A percentile compares a stretch with the other conserved stretches of the same genome.
Evolutionary conservation across 768 basidiomycete species (phyloP).

Genomic region (Candolleomyces eurysporus): DNA sequence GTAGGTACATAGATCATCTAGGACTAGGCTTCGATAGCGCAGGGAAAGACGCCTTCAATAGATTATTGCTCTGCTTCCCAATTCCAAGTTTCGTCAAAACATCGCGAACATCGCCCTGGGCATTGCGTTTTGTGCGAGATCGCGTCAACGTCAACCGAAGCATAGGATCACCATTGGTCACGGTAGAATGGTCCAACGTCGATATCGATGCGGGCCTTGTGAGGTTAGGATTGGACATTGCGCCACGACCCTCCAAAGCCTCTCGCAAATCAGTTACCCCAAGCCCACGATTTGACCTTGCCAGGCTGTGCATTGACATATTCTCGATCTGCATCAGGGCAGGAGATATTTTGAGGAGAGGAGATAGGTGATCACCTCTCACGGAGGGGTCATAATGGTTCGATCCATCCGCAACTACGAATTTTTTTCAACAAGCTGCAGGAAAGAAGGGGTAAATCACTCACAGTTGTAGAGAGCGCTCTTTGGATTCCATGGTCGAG

Average conservation of each 20-base stretch:
- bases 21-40: constrained; percentile 26
- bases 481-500: constrained; percentile 69
- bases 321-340: constrained; percentile 91
- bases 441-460: constrained; percentile 21
- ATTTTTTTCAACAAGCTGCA: background rate
- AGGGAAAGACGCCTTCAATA: constrained; percentile 74
- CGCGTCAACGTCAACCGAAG: constrained; percentile 44
- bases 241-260: constrained; percentile 82
- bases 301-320: constrained; percentile 80
- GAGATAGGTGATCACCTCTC: constrained; percentile 67
- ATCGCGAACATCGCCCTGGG: constrained; percentile 66
- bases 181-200: constrained; percentile 69
- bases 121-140: constrained; percentile 44
- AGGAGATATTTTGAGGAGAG: constrained; percentile 78
- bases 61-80: constrained; percentile 62
- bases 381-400: constrained; percentile 51
- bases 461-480: constrained; percentile 74
- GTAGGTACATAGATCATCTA: background rate
- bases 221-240: constrained; percentile 76
- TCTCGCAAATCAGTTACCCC: constrained; percentile 88
- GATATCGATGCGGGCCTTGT: constrained; percentile 65
- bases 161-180: constrained; percentile 43
- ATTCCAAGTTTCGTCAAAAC: constrained; percentile 83
- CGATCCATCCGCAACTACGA: constrained; percentile 54
- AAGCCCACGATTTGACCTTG: constrained; percentile 74